Evolutionary conservation across 1,284 basidiomycete species (phyloP).

Genomic region (Filobasidium uniguttulatum): DNA sequence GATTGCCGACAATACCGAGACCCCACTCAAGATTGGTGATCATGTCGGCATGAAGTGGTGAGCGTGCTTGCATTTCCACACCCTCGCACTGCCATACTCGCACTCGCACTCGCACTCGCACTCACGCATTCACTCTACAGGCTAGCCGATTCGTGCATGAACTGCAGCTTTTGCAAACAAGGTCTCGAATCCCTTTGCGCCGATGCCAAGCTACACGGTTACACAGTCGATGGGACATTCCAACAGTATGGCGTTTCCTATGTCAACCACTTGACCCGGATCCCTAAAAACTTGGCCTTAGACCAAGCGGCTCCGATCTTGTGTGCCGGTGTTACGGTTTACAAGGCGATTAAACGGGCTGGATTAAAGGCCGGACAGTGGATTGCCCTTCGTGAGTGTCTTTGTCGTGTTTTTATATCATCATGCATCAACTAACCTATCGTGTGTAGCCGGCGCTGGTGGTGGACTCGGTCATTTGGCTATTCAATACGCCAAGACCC

Average conservation of each 20-base stretch:
- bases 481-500: slow-evolving; percentile 59
- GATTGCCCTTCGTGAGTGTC: slow-evolving; percentile 66
- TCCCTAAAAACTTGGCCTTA: slow-evolving; percentile 53
- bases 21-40: slow-evolving; percentile 50
- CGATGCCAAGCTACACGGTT: slow-evolving; percentile 52
- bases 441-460: slow-evolving; percentile 24
- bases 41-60: slow-evolving; percentile 66
- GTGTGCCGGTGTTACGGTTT: slow-evolving; percentile 50
- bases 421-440: neutral
- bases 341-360: slow-evolving; percentile 68
- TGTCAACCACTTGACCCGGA: slow-evolving; percentile 57
- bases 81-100: neutral
- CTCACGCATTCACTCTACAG: slow-evolving; percentile 38
- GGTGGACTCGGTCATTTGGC: slow-evolving; percentile 44
- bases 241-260: slow-evolving; percentile 56
- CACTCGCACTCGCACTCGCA: neutral
- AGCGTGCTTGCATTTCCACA: neutral
- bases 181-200: slow-evolving; percentile 46
- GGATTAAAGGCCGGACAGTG: slow-evolving; percentile 60
- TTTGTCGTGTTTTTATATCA: slow-evolving; percentile 19
- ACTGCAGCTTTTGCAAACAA: slow-evolving; percentile 61
- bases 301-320: slow-evolving; percentile 65
- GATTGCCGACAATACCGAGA: slow-evolving; percentile 54
- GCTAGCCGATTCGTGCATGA: slow-evolving; percentile 55
- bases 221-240: slow-evolving; percentile 70